A percentile compares a stretch with the other conserved stretches of the same genome.
phyloP scores from a whole-genome alignment of 352 stramenopile genomes.

The Phytophthora citrophthora region DNA sequence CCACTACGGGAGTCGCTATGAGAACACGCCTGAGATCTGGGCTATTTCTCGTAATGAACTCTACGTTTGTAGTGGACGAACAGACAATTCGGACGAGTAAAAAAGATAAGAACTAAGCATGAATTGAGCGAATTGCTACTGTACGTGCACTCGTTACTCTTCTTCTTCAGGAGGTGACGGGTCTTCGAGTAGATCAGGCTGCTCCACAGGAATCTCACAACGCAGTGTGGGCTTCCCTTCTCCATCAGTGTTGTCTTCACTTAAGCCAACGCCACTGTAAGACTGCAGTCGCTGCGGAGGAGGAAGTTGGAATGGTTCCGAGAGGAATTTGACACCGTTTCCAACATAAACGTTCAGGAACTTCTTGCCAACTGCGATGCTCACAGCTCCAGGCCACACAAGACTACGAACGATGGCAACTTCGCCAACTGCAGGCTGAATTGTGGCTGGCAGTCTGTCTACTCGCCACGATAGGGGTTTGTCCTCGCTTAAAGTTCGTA shows the following conservation, averaged over 20 bases:
- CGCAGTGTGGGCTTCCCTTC: slow-evolving; percentile 50
- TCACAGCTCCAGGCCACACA: slow-evolving; percentile 87
- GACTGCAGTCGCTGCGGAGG: slow-evolving; percentile 55
- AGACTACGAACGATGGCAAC: slow-evolving; percentile 78
- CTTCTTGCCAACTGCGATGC: slow-evolving; percentile 85
- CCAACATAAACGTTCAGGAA: slow-evolving; percentile 92
- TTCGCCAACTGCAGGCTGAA: slow-evolving; percentile 65
- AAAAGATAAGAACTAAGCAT: slow-evolving; percentile 3
- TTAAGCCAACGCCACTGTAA: slow-evolving; percentile 52
- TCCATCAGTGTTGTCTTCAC: slow-evolving; percentile 38
- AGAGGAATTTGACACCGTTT: slow-evolving; percentile 79
- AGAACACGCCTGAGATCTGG: slow-evolving; percentile 44
- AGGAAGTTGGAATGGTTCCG: slow-evolving; percentile 63
- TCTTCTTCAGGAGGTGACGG: slow-evolving; percentile 70
- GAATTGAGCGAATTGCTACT: slow-evolving; percentile 6
- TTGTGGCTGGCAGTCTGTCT: slow-evolving; percentile 68
- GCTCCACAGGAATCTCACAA: slow-evolving; percentile 67
- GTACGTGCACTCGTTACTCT: slow-evolving; percentile 33
- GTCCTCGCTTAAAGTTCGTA: slow-evolving; percentile 74
- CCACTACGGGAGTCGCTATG: slow-evolving; percentile 9
- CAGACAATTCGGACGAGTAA: slow-evolving; percentile 7
- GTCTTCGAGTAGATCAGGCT: slow-evolving; percentile 82
- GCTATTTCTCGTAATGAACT: slow-evolving; percentile 46
- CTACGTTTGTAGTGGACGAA: slow-evolving; percentile 35
- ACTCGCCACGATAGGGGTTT: slow-evolving; percentile 74